Conservation (phyloP, 352 stramenopile species). For the Phytopythium oedochilum region DNA sequence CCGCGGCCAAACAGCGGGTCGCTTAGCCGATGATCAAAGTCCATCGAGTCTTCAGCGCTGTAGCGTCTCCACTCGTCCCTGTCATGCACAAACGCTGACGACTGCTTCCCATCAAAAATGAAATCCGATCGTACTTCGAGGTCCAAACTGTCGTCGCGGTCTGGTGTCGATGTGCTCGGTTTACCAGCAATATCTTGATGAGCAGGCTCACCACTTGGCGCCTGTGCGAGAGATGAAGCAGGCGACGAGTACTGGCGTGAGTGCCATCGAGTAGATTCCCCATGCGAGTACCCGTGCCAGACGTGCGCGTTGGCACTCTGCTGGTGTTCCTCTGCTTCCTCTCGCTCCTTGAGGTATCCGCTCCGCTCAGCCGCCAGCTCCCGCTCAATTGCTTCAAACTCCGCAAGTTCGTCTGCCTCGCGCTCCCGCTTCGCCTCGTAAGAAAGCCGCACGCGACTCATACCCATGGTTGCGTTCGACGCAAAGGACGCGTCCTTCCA, state of each 20-base stretch:
- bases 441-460: conserved; percentile 45
- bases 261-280: neutral
- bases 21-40: conserved; percentile 11
- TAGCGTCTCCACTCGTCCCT: conserved; percentile 15
- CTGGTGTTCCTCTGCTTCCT: conserved; percentile 19
- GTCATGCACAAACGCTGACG: neutral
- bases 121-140: conserved; percentile 35
- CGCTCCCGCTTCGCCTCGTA: conserved; percentile 48
- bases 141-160: conserved; percentile 29
- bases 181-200: neutral
- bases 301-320: conserved; percentile 4
- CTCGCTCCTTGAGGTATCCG: conserved; percentile 41
- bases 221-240: neutral
- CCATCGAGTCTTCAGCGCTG: conserved; percentile 4
- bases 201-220: neutral
- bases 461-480: conserved; percentile 49
- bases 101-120: conserved; percentile 25
- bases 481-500: conserved; percentile 25
- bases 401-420: conserved; percentile 70
- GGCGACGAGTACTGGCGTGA: neutral
- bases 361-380: conserved; percentile 61
- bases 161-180: neutral
- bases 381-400: conserved; percentile 74
- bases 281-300: neutral
- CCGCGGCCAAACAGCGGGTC: conserved; percentile 6